Conservation (phyloP, 2,329 filamentous ascomycete species). For the Ceratocystis alfenasii region DNA sequence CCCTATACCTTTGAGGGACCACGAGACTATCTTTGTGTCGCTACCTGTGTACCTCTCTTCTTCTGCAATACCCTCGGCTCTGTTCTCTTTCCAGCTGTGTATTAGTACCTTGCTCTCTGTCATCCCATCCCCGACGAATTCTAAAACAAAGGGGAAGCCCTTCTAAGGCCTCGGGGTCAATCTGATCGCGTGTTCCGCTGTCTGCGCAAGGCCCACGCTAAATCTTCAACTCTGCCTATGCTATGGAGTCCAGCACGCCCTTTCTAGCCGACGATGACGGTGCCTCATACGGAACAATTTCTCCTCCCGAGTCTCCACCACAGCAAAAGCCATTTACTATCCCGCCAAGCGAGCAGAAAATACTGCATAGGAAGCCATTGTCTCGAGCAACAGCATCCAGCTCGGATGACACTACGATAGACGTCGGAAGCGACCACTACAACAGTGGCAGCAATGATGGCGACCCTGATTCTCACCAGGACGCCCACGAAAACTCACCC, state of each 20-base stretch:
- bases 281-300: conserved; percentile 19
- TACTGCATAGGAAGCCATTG: neutral
- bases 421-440: conserved; percentile 26
- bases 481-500: conserved; percentile 55
- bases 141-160: neutral
- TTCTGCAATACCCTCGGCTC: conserved; percentile 8
- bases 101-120: conserved; percentile 10
- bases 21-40: neutral
- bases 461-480: conserved; percentile 33
- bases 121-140: neutral
- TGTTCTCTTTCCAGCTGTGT: neutral
- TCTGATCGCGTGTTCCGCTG: conserved; percentile 2
- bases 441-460: conserved; percentile 26
- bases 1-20: neutral
- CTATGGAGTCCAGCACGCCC: conserved; percentile 18
- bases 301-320: conserved; percentile 18
- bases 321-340: conserved; percentile 12
- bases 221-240: neutral
- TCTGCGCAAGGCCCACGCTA: neutral
- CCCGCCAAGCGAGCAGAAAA: neutral
- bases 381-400: neutral
- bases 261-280: conserved; percentile 18
- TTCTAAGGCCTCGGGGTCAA: neutral
- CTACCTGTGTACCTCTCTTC: neutral
- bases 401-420: conserved; percentile 10